These are phyloP conservation scores for Aspergillus indologenus DNA, from an alignment of 495 filamentous ascomycete species.

Conservation along the genomic window DNA sequence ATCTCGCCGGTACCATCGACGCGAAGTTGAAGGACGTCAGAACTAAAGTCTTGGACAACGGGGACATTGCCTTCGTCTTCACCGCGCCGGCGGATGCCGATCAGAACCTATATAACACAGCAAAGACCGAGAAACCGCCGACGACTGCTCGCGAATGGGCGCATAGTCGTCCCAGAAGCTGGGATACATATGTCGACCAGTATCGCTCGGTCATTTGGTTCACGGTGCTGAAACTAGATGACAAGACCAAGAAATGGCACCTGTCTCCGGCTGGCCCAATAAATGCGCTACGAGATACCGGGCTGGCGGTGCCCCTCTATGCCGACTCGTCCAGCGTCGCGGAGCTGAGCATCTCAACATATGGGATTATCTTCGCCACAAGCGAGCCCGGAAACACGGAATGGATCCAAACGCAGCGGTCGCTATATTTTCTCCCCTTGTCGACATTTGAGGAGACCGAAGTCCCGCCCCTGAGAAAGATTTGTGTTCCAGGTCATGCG, in stretches of 20 bases:
- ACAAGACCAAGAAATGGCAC: background rate
- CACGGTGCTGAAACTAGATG: background rate
- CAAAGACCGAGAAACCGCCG: background rate
- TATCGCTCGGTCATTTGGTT: conserved; percentile 1
- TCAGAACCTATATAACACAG: conserved; percentile 1
- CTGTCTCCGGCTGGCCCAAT: background rate
- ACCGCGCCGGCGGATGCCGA: background rate
- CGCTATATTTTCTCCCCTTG: background rate
- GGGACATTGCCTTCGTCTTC: conserved; percentile 2
- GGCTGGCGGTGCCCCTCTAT: background rate
- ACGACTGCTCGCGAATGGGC: background rate
- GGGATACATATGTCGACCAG: conserved; percentile 1
- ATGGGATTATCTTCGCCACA: background rate
- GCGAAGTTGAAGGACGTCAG: background rate
- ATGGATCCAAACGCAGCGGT: background rate
- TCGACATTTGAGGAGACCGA: conserved; percentile 4
- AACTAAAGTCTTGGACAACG: background rate
- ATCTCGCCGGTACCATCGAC: conserved; percentile 1
- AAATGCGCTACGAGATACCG: background rate
- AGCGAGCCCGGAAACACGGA: background rate
- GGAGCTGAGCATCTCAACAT: background rate
- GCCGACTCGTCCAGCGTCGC: background rate
- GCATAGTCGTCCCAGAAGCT: background rate
- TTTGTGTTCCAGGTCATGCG: background rate
- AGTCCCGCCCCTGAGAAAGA: background rate